Base-by-base conservation (phyloP, 2,329 filamentous ascomycete genomes). In the Ciborinia camelliae region DNA sequence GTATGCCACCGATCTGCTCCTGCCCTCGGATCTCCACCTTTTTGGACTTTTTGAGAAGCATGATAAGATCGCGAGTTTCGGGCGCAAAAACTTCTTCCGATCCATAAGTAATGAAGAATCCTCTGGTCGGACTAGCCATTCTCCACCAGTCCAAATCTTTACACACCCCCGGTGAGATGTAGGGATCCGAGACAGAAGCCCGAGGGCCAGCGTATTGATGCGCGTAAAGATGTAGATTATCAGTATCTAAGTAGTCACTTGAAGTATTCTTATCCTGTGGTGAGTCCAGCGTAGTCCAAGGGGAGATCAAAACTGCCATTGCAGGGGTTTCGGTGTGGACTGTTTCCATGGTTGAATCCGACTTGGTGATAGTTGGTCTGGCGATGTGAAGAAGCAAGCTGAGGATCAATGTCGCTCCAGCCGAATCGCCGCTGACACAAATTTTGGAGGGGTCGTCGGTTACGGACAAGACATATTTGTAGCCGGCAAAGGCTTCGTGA, bases 391-490 rank as follows among this genome's bases (percentile, higher is more conserved):
- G 83, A 60, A 96, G 78, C 58, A 95, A 80, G 73, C 87, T 90
- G 32, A 96, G 81, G 12, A 90, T 83, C 51, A 96, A 78, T 0
- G 89, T 89, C 20, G 84, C 91, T 5, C 91, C 91, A 0, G 91
- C 91, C 1, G 90, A 94, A 75, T 96, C 91, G 7, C 91, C 91
- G 55, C 84, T 85, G 4, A 96, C 83, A 67, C 87, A 89, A 32
- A 96, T 81, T 48, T 81, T 85, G 2, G 84, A 82, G 47, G 89
- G 81, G 28, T 75, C 76, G 4, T 78, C 75, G 32, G 83, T 83
- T 4, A 84, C 79, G 7, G 82, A 82, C 2, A 92, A 78, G 9
- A 90, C 83, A 71, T 92, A 86, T 67, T 85, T 83, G 76, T 94
- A 95, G 1, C 87, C 91, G 55, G 83, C 81, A 6, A 90, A 75